A percentile compares a stretch with the other conserved stretches of the same genome.
phyloP scores from a whole-genome alignment of 257 asterid genomes.

The Henckelia pumila region DNA sequence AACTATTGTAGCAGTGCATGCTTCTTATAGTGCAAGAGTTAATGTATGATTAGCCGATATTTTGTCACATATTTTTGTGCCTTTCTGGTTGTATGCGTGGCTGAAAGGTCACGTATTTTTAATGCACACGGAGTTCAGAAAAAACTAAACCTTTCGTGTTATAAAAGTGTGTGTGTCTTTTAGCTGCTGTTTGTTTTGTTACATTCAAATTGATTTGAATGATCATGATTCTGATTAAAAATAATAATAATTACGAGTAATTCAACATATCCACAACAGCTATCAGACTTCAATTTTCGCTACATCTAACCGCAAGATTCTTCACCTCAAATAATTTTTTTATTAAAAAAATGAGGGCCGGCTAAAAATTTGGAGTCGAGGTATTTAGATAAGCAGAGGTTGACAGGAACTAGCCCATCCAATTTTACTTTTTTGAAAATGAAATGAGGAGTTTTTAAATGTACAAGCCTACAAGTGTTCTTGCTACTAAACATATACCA shows the following conservation, averaged over 20 bases:
- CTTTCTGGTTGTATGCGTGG: constrained; percentile 19
- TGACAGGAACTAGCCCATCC: background rate
- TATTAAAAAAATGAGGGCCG: background rate
- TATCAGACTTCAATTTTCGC: constrained; percentile 4
- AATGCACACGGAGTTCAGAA: constrained; percentile 15
- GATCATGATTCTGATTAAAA: background rate
- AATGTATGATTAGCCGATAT: constrained; percentile 11
- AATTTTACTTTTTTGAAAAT: background rate
- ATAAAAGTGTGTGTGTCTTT: background rate
- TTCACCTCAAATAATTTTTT: background rate
- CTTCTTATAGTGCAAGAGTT: constrained; percentile 25
- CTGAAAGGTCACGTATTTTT: constrained; percentile 21
- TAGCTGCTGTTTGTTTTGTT: constrained; percentile 20
- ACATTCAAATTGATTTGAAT: background rate
- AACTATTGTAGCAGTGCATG: background rate
- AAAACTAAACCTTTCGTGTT: background rate
- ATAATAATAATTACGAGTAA: background rate
- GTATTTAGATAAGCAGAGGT: too few species aligned
- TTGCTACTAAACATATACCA: too few species aligned
- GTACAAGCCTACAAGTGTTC: too few species aligned
- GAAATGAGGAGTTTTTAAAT: too few species aligned
- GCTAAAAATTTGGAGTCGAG: background rate
- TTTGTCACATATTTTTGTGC: constrained; percentile 27
- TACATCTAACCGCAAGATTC: background rate
- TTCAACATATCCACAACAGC: constrained; percentile 14